These are phyloP conservation scores for rapeseed (Brassica napus) DNA, from an alignment of 345 rosid genomes.

Conservation along the genomic window DNA sequence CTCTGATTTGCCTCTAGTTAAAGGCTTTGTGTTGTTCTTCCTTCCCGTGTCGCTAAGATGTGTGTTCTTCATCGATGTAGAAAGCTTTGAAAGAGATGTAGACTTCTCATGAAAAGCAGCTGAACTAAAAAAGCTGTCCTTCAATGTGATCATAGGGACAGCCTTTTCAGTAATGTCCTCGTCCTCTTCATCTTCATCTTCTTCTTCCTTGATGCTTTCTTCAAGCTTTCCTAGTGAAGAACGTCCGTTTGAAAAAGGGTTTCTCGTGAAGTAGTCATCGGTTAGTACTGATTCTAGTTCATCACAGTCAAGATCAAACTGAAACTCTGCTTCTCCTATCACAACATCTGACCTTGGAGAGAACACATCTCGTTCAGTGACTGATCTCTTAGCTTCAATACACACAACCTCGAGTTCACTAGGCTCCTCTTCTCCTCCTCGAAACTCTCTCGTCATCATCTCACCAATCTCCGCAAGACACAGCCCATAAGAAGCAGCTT, in stretches of 20 bases:
- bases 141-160: constrained; percentile 30
- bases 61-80: constrained; percentile 68
- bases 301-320: constrained; percentile 75
- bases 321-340: constrained; percentile 68
- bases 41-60: constrained; percentile 54
- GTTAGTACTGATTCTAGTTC: constrained; percentile 50
- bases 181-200: constrained; percentile 57
- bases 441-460: constrained; percentile 98
- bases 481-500: constrained; percentile 75
- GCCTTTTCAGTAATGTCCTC: constrained; percentile 41
- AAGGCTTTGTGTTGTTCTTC: constrained; percentile 42
- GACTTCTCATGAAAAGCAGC: constrained; percentile 39
- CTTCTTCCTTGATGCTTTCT: constrained; percentile 78
- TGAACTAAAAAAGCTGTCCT: constrained; percentile 29
- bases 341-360: constrained; percentile 56
- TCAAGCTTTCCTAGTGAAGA: constrained; percentile 68
- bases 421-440: constrained; percentile 85
- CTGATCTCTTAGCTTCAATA: constrained; percentile 76
- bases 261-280: constrained; percentile 49
- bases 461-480: constrained; percentile 97
- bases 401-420: constrained; percentile 94
- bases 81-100: constrained; percentile 64
- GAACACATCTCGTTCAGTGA: constrained; percentile 56
- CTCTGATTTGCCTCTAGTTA: constrained; percentile 49
- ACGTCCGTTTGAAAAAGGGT: constrained; percentile 53